Conservation (phyloP, 2,329 filamentous ascomycete genomes). For the Sporothrix brasiliensis region DNA sequence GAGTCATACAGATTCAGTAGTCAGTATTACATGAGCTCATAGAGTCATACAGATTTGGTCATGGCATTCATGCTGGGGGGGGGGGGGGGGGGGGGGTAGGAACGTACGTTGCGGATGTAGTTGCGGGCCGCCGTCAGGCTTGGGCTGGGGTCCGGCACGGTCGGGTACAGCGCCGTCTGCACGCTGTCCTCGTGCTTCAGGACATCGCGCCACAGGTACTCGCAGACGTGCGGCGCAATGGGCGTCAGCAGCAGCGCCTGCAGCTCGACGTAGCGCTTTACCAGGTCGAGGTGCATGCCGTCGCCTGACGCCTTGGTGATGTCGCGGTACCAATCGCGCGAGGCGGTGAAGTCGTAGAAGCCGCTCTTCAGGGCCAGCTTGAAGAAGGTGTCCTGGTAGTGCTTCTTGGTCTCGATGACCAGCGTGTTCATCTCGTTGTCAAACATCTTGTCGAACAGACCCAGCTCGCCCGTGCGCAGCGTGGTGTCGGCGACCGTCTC, state of each 20-base stretch:
- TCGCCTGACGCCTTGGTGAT: slow-evolving; percentile 73
- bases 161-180: slow-evolving; percentile 77
- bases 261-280: slow-evolving; percentile 79
- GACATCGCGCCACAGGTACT: slow-evolving; percentile 92
- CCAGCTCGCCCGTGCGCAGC: slow-evolving; percentile 74
- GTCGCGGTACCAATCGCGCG: slow-evolving; percentile 90
- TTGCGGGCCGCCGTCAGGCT: slow-evolving; percentile 75
- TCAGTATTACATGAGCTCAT: too few species aligned
- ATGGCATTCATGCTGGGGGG: not conserved
- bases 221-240: slow-evolving; percentile 89
- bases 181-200: slow-evolving; percentile 75
- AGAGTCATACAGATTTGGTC: not conserved
- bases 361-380: slow-evolving; percentile 83
- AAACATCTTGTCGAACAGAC: slow-evolving; percentile 83
- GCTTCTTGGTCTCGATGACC: slow-evolving; percentile 73
- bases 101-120: slow-evolving; percentile 65
- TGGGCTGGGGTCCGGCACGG: slow-evolving; percentile 65
- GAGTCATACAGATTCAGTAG: too few species aligned
- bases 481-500: slow-evolving; percentile 71
- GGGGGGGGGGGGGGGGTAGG: too few species aligned
- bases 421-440: slow-evolving; percentile 89
- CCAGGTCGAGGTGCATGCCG: slow-evolving; percentile 82
- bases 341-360: slow-evolving; percentile 85
- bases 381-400: slow-evolving; percentile 80
- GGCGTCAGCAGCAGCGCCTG: slow-evolving; percentile 69